These are phyloP conservation scores for Pseudodiploospora longispora DNA, from an alignment of 2,329 filamentous ascomycete species.

Conservation along the genomic window DNA sequence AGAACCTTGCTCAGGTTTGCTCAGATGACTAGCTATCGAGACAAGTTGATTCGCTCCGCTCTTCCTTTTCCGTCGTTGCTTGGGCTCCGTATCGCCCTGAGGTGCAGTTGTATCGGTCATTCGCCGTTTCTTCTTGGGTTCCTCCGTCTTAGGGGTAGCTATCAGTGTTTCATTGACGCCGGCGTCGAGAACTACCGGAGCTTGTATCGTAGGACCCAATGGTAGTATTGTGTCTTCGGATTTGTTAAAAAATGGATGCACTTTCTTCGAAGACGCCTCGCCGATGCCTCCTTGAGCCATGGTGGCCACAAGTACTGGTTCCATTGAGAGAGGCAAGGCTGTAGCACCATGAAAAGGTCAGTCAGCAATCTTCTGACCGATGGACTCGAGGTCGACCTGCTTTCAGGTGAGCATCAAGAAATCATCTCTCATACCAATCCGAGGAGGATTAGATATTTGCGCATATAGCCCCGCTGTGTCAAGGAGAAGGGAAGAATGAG, in stretches of 20 bases:
- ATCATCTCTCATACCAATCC: too few relatives aligned
- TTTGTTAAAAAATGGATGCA: slow-evolving; percentile 48
- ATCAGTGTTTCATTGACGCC: not conserved
- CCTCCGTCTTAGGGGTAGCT: slow-evolving; percentile 20
- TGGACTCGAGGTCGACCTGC: too few relatives aligned
- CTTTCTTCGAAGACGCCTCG: slow-evolving; percentile 32
- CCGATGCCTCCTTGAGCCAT: slow-evolving; percentile 36
- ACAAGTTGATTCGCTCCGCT: slow-evolving; percentile 6
- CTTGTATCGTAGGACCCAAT: not conserved
- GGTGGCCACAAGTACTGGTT: slow-evolving; percentile 30
- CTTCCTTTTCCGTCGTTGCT: slow-evolving; percentile 18
- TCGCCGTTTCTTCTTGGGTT: slow-evolving; percentile 33
- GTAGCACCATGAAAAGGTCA: not conserved
- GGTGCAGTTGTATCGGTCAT: slow-evolving; percentile 26
- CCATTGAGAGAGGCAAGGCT: slow-evolving; percentile 28
- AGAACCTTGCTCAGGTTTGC: not conserved
- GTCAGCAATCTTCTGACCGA: too few relatives aligned
- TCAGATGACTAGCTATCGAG: slow-evolving; percentile 11
- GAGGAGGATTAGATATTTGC: too few relatives aligned
- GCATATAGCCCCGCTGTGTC: too few relatives aligned
- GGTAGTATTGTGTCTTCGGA: slow-evolving; percentile 9
- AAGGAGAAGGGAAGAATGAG: too few relatives aligned
- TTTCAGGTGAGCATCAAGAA: too few relatives aligned
- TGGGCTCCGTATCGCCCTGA: slow-evolving; percentile 15
- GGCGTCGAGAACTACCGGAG: not conserved